Percentiles rank a stretch among this genome's conserved stretches.
Conservation (phyloP, 805 yeast genomes). For the Starmerella roubikii region DNA sequence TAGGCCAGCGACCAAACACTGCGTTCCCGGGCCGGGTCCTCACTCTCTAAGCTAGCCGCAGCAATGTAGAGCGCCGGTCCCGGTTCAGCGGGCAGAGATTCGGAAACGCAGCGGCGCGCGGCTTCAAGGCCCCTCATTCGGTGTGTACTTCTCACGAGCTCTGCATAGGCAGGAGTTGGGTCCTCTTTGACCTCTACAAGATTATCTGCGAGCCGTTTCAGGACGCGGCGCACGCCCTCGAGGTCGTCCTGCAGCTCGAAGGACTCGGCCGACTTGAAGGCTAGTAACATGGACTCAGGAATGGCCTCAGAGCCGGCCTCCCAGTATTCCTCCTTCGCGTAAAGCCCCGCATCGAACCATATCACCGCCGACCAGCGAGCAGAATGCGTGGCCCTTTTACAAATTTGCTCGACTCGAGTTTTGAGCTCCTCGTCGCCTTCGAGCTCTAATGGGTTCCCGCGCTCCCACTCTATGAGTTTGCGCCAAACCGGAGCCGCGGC, state of each 20-base stretch:
- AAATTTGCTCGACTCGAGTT: slow-evolving; percentile 56
- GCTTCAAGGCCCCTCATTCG: slow-evolving; percentile 52
- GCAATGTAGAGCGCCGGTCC: slow-evolving; percentile 68
- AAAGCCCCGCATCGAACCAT: slow-evolving; percentile 47
- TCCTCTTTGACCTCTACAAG: slow-evolving; percentile 24
- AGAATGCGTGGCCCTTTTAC: slow-evolving; percentile 49
- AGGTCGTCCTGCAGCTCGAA: slow-evolving; percentile 46
- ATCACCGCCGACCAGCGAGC: slow-evolving; percentile 55
- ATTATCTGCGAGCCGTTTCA: slow-evolving; percentile 37
- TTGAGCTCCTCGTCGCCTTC: slow-evolving; percentile 33
- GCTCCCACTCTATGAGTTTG: slow-evolving; percentile 48
- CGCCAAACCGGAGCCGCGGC: slow-evolving; percentile 9
- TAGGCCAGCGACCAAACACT: slow-evolving; percentile 63
- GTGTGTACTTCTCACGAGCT: slow-evolving; percentile 58
- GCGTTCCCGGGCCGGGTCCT: slow-evolving; percentile 27
- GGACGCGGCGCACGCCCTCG: slow-evolving; percentile 38
- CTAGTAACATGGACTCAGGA: slow-evolving; percentile 55
- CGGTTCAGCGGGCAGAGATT: slow-evolving; percentile 41
- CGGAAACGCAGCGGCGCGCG: slow-evolving; percentile 58
- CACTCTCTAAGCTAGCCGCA: slow-evolving; percentile 67
- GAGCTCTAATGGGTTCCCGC: slow-evolving; percentile 50
- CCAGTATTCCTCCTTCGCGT: slow-evolving; percentile 31
- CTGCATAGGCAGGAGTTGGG: slow-evolving; percentile 54
- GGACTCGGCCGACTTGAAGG: slow-evolving; percentile 53
- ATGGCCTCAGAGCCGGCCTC: slow-evolving; percentile 46